A percentile compares a stretch with the other conserved stretches of the same genome.
These are phyloP conservation scores for Claviceps pazoutovae DNA, from an alignment of 2,329 filamentous ascomycete genomes.

Conservation along the genomic window DNA sequence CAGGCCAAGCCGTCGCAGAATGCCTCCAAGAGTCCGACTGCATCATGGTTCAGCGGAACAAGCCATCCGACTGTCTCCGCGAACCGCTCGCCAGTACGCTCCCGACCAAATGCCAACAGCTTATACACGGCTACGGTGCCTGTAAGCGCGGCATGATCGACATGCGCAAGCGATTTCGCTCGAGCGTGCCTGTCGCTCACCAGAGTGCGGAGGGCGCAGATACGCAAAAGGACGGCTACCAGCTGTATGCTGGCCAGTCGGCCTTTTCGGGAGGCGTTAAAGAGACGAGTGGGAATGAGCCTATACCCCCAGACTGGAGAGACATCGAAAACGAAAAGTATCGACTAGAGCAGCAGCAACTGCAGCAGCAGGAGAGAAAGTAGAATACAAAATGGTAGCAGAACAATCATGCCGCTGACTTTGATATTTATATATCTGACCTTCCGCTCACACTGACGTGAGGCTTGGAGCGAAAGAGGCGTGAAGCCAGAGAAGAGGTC, in stretches of 20 bases:
- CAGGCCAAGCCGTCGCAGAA: constrained; percentile 81
- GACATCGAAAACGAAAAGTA: constrained; percentile 52
- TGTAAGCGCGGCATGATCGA: constrained; percentile 95
- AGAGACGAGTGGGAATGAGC: constrained; percentile 54
- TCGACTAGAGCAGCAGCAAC: constrained; percentile 19
- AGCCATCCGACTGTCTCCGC: constrained; percentile 75
- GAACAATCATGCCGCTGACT: neutral
- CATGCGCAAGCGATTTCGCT: constrained; percentile 96
- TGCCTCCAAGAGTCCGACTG: constrained; percentile 96
- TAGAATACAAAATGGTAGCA: neutral
- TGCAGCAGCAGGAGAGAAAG: constrained; percentile 10
- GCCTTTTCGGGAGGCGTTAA: constrained; percentile 52
- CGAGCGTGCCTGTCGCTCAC: constrained; percentile 72
- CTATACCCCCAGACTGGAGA: constrained; percentile 45
- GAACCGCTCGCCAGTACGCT: constrained; percentile 69
- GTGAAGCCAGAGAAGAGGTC: too few relatives aligned
- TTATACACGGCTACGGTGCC: constrained; percentile 84
- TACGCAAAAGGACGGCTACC: constrained; percentile 39
- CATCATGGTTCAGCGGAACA: constrained; percentile 82
- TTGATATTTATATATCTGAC: neutral
- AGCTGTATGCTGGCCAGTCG: constrained; percentile 67
- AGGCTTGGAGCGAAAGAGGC: too few relatives aligned
- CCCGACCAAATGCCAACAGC: constrained; percentile 77
- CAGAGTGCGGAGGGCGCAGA: constrained; percentile 41
- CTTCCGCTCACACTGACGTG: too few relatives aligned